phyloP scores from a whole-genome alignment of 1,284 basidiomycete species.

The Boletus sp. region DNA sequence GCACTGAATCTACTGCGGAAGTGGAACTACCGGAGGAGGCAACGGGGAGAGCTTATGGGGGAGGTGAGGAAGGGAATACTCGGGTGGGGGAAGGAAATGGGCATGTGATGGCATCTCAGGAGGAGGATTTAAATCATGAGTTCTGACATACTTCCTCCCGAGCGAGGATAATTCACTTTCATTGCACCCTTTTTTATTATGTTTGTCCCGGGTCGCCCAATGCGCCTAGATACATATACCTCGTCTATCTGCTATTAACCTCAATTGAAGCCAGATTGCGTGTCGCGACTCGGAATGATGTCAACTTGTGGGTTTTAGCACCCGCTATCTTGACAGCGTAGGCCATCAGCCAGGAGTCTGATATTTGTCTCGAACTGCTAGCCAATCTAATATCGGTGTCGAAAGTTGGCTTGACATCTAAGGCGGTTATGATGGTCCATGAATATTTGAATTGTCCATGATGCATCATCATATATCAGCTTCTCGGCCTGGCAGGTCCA shows the following conservation, averaged over 20 bases:
- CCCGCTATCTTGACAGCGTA: background rate
- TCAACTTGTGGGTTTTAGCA: background rate
- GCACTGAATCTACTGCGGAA: slow-evolving; percentile 45
- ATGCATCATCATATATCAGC: too few relatives aligned
- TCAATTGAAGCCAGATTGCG: background rate
- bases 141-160: slow-evolving; percentile 32
- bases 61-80: slow-evolving; percentile 20
- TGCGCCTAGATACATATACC: slow-evolving; percentile 9
- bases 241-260: background rate
- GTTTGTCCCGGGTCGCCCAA: background rate
- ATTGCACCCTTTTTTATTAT: slow-evolving; percentile 13
- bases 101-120: slow-evolving; percentile 17
- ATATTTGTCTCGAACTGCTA: background rate
- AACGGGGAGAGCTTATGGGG: slow-evolving; percentile 62
- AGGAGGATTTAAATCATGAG: slow-evolving; percentile 48
- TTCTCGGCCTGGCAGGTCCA: too few relatives aligned
- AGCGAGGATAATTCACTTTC: background rate
- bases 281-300: background rate
- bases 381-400: background rate
- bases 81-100: slow-evolving; percentile 20
- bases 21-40: slow-evolving; percentile 62
- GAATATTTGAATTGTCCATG: too few relatives aligned
- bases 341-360: background rate
- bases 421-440: too few relatives aligned
- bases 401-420: background rate